phyloP scores from a whole-genome alignment of 73 alveolate genomes.

The Loxodes magnus region DNA sequence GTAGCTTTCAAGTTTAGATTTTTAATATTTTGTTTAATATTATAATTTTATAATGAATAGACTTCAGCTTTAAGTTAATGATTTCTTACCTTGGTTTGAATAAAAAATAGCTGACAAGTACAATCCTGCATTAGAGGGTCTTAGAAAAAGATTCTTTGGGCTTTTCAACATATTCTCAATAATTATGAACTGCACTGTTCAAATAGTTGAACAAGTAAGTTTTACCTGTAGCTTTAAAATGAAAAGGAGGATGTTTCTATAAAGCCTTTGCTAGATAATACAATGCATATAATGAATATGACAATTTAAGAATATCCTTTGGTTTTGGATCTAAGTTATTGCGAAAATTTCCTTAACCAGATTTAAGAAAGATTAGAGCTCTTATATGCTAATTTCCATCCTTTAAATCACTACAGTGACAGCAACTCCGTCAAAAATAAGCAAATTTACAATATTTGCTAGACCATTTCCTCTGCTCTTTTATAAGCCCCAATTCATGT shows the following conservation, averaged over 20 bases:
- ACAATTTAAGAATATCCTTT: slow-evolving; percentile 5
- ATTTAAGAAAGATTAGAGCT: not conserved
- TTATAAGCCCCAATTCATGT: not conserved
- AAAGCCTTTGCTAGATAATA: slow-evolving; percentile 2
- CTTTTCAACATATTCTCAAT: not conserved
- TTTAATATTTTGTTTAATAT: too few species aligned
- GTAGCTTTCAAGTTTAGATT: too few species aligned
- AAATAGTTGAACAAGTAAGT: not conserved
- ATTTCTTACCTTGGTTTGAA: not conserved
- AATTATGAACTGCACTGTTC: not conserved
- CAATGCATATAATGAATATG: slow-evolving; percentile 5
- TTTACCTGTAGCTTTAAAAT: not conserved
- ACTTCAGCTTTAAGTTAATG: too few species aligned
- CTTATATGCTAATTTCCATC: slow-evolving; percentile 4
- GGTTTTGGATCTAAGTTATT: not conserved
- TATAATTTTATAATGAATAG: too few species aligned
- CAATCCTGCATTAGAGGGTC: slow-evolving; percentile 2
- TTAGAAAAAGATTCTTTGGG: not conserved
- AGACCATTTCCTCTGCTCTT: not conserved
- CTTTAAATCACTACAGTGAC: not conserved
- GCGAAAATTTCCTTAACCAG: not conserved
- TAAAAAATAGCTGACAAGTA: not conserved
- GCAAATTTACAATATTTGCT: not conserved
- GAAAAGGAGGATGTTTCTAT: too few species aligned
- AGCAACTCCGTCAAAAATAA: not conserved